phyloP scores from a whole-genome alignment of 192 early-diverging fungal species.

The Gonapodya prolifera region DNA sequence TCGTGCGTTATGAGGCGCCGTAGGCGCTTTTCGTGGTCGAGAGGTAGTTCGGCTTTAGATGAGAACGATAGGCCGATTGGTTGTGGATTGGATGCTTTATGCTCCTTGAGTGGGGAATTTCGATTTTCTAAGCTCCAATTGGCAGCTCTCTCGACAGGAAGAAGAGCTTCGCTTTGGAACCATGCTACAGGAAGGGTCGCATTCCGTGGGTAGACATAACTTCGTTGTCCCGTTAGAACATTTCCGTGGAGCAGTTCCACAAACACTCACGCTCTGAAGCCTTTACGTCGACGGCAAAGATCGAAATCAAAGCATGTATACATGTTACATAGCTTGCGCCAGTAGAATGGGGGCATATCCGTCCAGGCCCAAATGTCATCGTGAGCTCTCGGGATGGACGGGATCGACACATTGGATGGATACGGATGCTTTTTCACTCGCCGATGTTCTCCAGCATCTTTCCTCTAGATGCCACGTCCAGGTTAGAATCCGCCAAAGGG shows the following conservation, averaged over 20 bases:
- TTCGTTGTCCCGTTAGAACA: background rate
- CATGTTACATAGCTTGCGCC: background rate
- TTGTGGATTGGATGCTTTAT: background rate
- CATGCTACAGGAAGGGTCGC: background rate
- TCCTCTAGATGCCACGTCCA: background rate
- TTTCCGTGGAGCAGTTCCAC: background rate
- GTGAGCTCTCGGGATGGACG: background rate
- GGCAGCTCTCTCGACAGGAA: background rate
- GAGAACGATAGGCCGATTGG: background rate
- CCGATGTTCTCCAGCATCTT: background rate
- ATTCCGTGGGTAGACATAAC: background rate
- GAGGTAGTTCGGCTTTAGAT: background rate
- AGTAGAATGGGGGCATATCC: background rate
- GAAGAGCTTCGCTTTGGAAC: background rate
- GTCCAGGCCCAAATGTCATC: background rate
- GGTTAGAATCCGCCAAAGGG: background rate
- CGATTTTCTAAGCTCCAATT: background rate
- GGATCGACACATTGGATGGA: no score
- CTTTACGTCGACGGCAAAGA: background rate
- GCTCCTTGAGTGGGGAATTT: background rate
- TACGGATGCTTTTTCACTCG: background rate
- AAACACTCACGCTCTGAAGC: background rate
- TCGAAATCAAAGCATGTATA: background rate
- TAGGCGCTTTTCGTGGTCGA: background rate
- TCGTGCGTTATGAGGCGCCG: background rate